Evolutionary conservation across 1,284 basidiomycete genomes (phyloP), one percentile per base, ranked within the genome.

Genomic region (Apiotrichum domesticum): DNA sequence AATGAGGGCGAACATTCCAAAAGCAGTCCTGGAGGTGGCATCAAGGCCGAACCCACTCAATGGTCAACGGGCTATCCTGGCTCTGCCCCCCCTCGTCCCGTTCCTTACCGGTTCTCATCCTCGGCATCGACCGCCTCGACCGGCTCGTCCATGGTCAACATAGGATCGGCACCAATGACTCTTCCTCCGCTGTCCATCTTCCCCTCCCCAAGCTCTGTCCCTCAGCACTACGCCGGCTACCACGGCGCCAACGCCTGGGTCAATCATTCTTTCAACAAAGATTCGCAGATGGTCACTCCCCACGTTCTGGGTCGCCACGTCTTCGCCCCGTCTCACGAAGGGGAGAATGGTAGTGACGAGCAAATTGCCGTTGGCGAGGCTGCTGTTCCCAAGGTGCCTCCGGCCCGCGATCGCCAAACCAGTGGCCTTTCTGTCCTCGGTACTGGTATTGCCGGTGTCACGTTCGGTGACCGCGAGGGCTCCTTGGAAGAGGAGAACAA

Each of bases 401-500:
- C 34, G 37, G 46, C 60, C 33, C 60, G 58, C 21, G 49, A 55
- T 15, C 58, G 61, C n/a, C 52, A 65, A 15, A 56, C 55, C 2
- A 55, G 55, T 4, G 59, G 61, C 9, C 66, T 72, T 32, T 61
- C 66, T 1, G 55, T 65, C 15, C 68, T 74, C 48, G 73, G 73
- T 1, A 52, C 73, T 5, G 71, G 72, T 15, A 63, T 75, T 32
- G 66, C 71, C 51, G 73, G 71, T 43, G 71, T 75, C 32, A 61
- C 68, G 33, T 69, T 73, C 46, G 65, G 62, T 35, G 33, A 14
- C 35, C 51, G 51, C 10, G 61, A 59, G 13, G 55, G 34, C 37
- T 46, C 53, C 7, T 44, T 41, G 37, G 52, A 61, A 43, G 59
- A 57, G 15, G 58, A 57, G 35, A 33, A 47, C 39, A 56, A 55